Evolutionary conservation across 2,329 filamentous ascomycete species (phyloP), one percentile per base, ranked within the genome.

Genomic region (Incumbomyces lentus): DNA sequence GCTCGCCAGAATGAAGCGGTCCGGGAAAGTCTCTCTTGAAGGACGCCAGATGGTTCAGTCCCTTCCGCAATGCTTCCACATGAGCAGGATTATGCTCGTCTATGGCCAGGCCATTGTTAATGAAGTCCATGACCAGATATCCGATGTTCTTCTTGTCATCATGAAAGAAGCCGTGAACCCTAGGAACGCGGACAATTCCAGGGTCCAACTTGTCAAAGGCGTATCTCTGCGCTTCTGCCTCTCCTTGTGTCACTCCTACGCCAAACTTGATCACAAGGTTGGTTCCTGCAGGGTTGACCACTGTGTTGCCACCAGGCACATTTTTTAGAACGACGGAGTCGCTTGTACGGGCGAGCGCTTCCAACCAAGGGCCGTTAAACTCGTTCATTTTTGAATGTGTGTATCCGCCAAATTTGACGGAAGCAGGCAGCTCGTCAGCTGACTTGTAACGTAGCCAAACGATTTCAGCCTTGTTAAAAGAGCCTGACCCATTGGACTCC

Each of bases 241-340:
- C 48, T 33, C 46, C 37, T 18, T 38, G 44, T 17, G 44, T 50
- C 16, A 50, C 48, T 8, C 40, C 34, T 17, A 26, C 30, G 33
- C 48, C 48, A 26, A 50, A 50, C 32, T 47, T 50, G 14, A 50
- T 40, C 2, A 44, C 48, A 13, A 50, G 19, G 31, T 33, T 17
- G 16, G 38, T n/a, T 17, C 16, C 16, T 17, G 16, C 13, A 35
- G 16, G 33, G 13, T 35, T n/a, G 33, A 17, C 33, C 5, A 35
- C 33, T 35, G 4, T 35, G 33, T 35, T 35, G 33, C 16, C 33
- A 14, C 33, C 33, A 5, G 33, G 16, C 13, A 35, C 16, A 17
- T 35, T 17, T 35, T 17, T 35, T 4, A 35, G 33, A 35, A 35
- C 33, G 4, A 14, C 33, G 4, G 33, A 35, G 13, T n/a, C 33